Evolutionary conservation across 75 land plant species (phyloP), one percentile per base, ranked within the genome.

Genomic region (Sequoiadendron giganteum): DNA sequence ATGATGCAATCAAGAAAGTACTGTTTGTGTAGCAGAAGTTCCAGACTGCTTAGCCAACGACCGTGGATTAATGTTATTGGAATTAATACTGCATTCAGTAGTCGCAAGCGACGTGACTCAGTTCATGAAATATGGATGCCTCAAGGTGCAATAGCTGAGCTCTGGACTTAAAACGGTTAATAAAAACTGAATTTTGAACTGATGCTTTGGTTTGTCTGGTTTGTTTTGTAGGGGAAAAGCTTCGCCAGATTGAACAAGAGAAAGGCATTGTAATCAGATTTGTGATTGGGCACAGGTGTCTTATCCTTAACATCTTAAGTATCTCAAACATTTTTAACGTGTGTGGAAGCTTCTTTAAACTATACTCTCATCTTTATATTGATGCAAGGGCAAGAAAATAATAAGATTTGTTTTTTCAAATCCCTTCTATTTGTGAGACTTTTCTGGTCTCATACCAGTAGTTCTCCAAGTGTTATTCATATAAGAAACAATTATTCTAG

Each of bases 41-140:
- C 48, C 49, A 55, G 65, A 55, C 19, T 34, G 15, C 65, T 7
- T 36, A 7, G 28, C 49, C 34, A 54, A 85, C 19, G 36, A 6
- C 65, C 32, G 36, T 85, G 58, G 86, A 45, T 55, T 85, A 47
- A 85, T 56, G 39, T 97, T 21, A 86, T 97, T 36, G 98, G 99
- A 34, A 96, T 97, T 65, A 97, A 97, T 88, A 97, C 99, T 85
- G 99, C 99, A 58, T 97, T 97, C 91, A 97, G 94, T 87, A 97
- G 99, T 80, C 92, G 99, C n/a, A 96, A 95, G 87, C 86, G 99
- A 88, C 88, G 99, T 80, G 98, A 97, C 87, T 95, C 99, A 32
- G 95, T 97, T 84, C 95, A 98, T 56, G 95, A 93, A 76, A 95
- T 98, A 80, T 97, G 99, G 99, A 94, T 97, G 97, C 99, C 95